A percentile compares a stretch with the other conserved stretches of the same genome.
phyloP scores from a whole-genome alignment of 2,329 filamentous ascomycete genomes.

The Arachnomyces sp. region DNA sequence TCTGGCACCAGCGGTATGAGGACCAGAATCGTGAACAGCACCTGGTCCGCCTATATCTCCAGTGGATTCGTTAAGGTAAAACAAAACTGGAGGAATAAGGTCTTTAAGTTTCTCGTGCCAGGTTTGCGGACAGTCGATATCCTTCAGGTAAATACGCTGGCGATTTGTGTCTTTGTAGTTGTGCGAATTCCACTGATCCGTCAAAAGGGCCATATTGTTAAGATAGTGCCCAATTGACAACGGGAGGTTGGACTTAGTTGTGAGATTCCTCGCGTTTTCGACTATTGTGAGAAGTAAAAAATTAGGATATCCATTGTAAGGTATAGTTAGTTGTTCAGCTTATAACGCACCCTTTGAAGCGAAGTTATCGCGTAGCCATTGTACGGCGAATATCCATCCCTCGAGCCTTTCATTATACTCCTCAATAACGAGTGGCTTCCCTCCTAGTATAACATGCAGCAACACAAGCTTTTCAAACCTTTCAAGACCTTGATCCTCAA shows the following conservation, averaged over 20 bases:
- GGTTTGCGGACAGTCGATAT: conserved; percentile 85
- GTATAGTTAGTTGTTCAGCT: no score
- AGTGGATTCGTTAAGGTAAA: conserved; percentile 80
- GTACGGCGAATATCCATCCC: conserved; percentile 64
- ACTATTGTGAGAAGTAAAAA: conserved; percentile 41
- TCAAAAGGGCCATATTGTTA: conserved; percentile 72
- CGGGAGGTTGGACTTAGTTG: conserved; percentile 61
- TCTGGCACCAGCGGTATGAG: conserved; percentile 36
- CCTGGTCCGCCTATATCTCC: conserved; percentile 49
- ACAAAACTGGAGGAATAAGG: conserved; percentile 70
- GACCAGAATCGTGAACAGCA: conserved; percentile 40
- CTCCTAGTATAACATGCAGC: conserved; percentile 73
- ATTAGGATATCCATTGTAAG: not conserved
- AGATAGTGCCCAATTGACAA: conserved; percentile 88
- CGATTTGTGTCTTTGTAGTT: conserved; percentile 71
- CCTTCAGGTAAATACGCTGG: conserved; percentile 89
- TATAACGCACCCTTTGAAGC: conserved; percentile 62
- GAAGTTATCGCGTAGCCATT: conserved; percentile 72
- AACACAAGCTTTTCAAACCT: conserved; percentile 79
- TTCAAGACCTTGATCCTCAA: conserved; percentile 65
- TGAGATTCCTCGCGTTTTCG: conserved; percentile 77
- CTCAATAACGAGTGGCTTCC: conserved; percentile 83
- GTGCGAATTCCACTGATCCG: conserved; percentile 67
- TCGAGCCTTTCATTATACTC: conserved; percentile 73
- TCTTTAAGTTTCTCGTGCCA: conserved; percentile 76